Evolutionary conservation across 2,329 filamentous ascomycete genomes (phyloP).

Genomic region (Pezicula neosporulosa): DNA sequence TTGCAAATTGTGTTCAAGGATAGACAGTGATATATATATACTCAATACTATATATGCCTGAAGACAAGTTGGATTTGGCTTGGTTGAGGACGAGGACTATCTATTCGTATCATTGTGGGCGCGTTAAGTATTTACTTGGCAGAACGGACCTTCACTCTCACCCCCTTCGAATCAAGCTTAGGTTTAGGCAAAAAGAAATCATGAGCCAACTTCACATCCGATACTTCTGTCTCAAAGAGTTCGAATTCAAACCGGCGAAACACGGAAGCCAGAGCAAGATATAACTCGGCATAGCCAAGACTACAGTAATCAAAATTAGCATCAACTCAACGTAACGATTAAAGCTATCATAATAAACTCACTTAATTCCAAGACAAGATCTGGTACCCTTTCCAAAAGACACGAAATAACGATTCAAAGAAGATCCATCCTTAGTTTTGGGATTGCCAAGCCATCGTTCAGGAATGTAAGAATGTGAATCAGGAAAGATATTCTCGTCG

Average conservation of each 20-base stretch:
- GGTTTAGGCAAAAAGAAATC: constrained; percentile 4
- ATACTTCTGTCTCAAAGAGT: constrained; percentile 2
- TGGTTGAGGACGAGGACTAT: no score
- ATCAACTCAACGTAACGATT: no score
- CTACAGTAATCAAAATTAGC: no score
- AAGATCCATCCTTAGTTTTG: constrained; percentile 18
- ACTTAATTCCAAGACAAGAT: constrained; percentile 33
- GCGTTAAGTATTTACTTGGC: background rate
- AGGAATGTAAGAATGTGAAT: constrained; percentile 24
- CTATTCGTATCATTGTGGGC: no score
- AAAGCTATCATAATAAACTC: background rate
- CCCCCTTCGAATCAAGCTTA: constrained; percentile 6
- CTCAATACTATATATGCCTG: no score
- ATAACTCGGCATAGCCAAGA: no score
- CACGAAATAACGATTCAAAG: constrained; percentile 23
- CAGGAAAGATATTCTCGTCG: constrained; percentile 24
- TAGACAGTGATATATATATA: background rate
- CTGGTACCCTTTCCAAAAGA: constrained; percentile 37
- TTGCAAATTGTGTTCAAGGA: background rate
- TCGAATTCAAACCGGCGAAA: constrained; percentile 6
- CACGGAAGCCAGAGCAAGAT: background rate
- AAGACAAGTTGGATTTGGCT: no score
- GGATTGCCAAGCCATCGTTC: constrained; percentile 35
- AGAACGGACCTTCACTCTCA: constrained; percentile 1
- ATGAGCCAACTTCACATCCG: constrained; percentile 2